Evolutionary conservation across 148 eudicot species (phyloP).

Genomic region (Spergularia marina): DNA sequence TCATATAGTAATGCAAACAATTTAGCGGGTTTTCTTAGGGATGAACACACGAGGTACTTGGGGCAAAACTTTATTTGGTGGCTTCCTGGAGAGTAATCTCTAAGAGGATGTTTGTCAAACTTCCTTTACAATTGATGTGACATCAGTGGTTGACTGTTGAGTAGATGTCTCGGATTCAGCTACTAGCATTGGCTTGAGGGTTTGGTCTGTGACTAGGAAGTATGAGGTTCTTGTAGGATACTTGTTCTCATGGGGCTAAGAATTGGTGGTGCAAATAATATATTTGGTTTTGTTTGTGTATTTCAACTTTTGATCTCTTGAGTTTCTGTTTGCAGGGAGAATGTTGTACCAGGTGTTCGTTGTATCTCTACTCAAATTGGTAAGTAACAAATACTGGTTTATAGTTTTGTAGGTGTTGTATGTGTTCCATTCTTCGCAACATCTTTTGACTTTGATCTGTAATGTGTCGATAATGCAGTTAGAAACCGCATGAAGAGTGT

Average conservation of each 20-base stretch:
- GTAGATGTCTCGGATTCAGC: neutral
- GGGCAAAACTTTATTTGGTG: neutral
- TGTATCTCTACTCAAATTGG: constrained; percentile 83
- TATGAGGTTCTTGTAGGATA: neutral
- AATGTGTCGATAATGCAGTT: constrained; percentile 42
- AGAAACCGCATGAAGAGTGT: constrained; percentile 98
- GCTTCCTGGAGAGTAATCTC: neutral
- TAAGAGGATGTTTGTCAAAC: neutral
- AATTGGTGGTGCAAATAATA: neutral
- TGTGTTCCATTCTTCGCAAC: neutral
- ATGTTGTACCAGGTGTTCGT: constrained; percentile 64
- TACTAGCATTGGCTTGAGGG: neutral
- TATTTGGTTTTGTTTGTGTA: neutral
- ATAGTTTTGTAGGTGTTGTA: neutral
- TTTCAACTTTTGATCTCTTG: neutral
- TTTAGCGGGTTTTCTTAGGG: neutral
- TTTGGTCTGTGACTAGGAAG: neutral
- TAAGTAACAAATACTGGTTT: constrained; percentile 27
- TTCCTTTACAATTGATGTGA: neutral
- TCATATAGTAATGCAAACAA: neutral
- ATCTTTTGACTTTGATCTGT: neutral
- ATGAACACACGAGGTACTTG: neutral
- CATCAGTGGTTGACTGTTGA: neutral
- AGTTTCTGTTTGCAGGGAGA: constrained; percentile 54
- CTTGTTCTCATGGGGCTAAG: no score